Conservation (phyloP, 257 asterid genomes). For the Misopates orontium region DNA sequence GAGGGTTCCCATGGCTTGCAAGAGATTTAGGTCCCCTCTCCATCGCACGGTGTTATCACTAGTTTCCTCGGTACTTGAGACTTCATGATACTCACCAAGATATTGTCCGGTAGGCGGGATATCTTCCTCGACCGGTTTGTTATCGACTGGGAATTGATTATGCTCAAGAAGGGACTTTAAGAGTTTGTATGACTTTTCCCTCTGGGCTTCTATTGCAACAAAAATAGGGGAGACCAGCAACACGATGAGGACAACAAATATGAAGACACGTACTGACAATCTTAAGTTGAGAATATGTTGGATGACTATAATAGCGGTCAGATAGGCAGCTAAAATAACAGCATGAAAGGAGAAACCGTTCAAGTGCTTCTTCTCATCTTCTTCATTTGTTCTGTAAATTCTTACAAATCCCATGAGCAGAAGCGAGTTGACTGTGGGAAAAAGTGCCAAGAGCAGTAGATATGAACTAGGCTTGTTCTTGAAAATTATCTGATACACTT, state of each 20-base stretch:
- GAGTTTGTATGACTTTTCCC: conserved; percentile 51
- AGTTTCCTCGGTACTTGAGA: conserved; percentile 40
- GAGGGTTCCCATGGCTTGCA: conserved; percentile 48
- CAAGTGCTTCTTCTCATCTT: conserved; percentile 68
- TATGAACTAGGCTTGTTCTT: conserved; percentile 54
- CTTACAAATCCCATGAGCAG: conserved; percentile 73
- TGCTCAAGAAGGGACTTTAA: conserved; percentile 73
- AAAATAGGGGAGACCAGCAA: conserved; percentile 59
- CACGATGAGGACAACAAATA: conserved; percentile 50
- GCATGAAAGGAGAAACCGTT: conserved; percentile 63
- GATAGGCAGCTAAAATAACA: conserved; percentile 69
- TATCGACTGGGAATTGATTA: conserved; percentile 47
- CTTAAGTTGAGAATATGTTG: conserved; percentile 49
- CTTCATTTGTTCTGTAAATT: conserved; percentile 52
- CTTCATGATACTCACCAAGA: conserved; percentile 42
- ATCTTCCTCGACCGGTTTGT: conserved; percentile 29
- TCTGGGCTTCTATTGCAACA: conserved; percentile 57
- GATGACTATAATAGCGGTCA: conserved; percentile 58
- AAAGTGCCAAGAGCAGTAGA: conserved; percentile 44
- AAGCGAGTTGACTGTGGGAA: conserved; percentile 51
- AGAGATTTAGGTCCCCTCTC: conserved; percentile 44
- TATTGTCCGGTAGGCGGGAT: conserved; percentile 27
- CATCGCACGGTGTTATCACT: conserved; percentile 26
- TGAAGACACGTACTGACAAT: conserved; percentile 36
- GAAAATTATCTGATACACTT: conserved; percentile 55